Percentiles rank a stretch among this genome's conserved stretches.
These are phyloP conservation scores for Cruciata laevipes DNA, from an alignment of 257 asterid genomes.

Conservation along the genomic window DNA sequence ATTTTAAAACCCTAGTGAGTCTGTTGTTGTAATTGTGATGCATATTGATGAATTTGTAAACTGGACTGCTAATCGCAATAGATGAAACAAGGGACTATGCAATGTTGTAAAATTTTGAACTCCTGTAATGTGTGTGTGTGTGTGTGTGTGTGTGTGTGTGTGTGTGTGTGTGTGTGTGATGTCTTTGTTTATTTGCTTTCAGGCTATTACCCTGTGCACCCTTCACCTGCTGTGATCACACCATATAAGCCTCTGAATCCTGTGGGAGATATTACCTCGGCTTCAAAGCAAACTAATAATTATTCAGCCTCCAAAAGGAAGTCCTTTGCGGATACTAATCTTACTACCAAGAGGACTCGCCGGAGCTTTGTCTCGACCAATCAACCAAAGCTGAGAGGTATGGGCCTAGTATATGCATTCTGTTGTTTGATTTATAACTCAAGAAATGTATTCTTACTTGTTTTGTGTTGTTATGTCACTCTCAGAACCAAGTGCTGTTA, in stretches of 20 bases:
- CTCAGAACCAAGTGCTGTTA: constrained; percentile 28
- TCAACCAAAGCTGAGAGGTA: constrained; percentile 43
- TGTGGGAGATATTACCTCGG: constrained; percentile 23
- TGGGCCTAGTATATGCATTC: constrained; percentile 4
- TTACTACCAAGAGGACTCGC: constrained; percentile 50
- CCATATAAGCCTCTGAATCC: constrained; percentile 25
- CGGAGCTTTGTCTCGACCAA: constrained; percentile 22
- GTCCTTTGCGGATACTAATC: constrained; percentile 32
- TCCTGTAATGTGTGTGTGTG: not conserved
- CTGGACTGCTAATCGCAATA: not conserved
- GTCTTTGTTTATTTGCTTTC: constrained; percentile 14
- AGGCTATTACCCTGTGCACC: constrained; percentile 46
- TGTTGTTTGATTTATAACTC: not conserved
- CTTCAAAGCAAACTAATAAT: constrained; percentile 38
- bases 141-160: not conserved
- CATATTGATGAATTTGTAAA: not conserved
- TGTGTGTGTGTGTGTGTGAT: not conserved
- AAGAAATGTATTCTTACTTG: not conserved
- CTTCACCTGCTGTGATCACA: constrained; percentile 39
- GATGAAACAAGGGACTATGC: not conserved
- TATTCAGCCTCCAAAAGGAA: constrained; percentile 45
- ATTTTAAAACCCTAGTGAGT: not conserved
- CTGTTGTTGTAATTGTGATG: not conserved
- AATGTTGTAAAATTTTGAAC: not conserved
- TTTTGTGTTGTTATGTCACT: constrained; percentile 18